These are phyloP conservation scores for Botrytis hyacinthi DNA, from an alignment of 2,329 filamentous ascomycete species.

Conservation along the genomic window DNA sequence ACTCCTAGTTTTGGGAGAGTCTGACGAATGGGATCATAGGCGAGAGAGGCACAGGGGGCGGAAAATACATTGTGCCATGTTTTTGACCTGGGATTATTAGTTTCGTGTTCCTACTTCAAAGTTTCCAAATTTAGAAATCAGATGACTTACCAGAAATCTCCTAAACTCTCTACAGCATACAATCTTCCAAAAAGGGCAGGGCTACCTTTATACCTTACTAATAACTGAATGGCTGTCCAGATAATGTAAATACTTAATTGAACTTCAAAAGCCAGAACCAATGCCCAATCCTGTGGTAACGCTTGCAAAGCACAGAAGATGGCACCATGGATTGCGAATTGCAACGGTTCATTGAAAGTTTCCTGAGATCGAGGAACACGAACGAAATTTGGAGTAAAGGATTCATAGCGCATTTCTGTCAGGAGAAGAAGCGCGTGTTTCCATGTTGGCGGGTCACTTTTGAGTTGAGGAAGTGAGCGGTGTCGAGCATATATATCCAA, in stretches of 20 bases:
- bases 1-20: conserved; percentile 38
- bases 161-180: conserved; percentile 41
- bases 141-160: conserved; percentile 41
- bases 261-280: conserved; percentile 42
- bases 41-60: conserved; percentile 42
- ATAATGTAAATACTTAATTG: conserved; percentile 43
- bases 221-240: conserved; percentile 42
- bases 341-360: conserved; percentile 41
- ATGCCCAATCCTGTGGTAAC: conserved; percentile 40
- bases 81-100: conserved; percentile 35
- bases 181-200: conserved; percentile 44
- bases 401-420: conserved; percentile 45
- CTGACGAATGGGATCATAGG: conserved; percentile 41
- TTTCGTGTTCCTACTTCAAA: neutral
- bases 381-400: conserved; percentile 44
- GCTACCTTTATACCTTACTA: conserved; percentile 41
- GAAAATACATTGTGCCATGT: conserved; percentile 46
- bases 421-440: conserved; percentile 40
- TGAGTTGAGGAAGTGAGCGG: conserved; percentile 35
- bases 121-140: neutral
- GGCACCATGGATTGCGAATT: conserved; percentile 40
- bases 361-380: conserved; percentile 35
- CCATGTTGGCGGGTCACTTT: conserved; percentile 33
- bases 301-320: conserved; percentile 40
- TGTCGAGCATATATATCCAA: conserved; percentile 43